Evolutionary conservation across 257 asterid genomes (phyloP), one percentile per base, ranked within the genome.

Genomic region (Salvia miltiorrhiza): DNA sequence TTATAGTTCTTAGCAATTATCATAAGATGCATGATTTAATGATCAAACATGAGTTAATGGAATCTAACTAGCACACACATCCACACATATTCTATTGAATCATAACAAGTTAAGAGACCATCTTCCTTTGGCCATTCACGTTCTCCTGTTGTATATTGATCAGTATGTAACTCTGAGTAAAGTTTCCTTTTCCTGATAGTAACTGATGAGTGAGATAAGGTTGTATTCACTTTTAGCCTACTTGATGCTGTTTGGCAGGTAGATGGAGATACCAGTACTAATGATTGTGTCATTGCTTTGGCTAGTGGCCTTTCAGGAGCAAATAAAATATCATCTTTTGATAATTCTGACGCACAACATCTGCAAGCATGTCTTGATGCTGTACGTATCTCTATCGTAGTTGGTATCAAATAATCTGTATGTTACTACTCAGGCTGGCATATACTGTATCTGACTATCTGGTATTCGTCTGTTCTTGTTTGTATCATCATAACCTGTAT

Each of bases 231-330:
- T 47, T 63, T 9, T 26, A 43, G 9, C 72, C 49, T 16, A 47
- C 30, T 52, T 53, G 63, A 78, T 71, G 57, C 73, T 53, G 67
- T 52, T 74, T 77, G 75, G 63, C 96, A 90, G 96, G 97, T 90
- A 5, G 97, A 93, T 75, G 97, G 96, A 75, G 97, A 90, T 79
- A 93, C 91, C 63, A 93, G 99, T 75, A 90, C 99, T 21, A 93
- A 93, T 80, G 99, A 93, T 77, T 86, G 96, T 77, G 99, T 90
- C 65, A 89, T 93, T 77, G 97, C 96, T 73, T 85, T 90, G 84
- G 99, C 99, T 67, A 93, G 99, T 69, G 99, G 99, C 57, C 97
- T 94, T 69, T 87, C 99, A 35, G 95, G 97, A 64, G 81, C 91
- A 54, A 76, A 77, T 80, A 73, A 77, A 74, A 91, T 94, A 71